Evolutionary conservation across 345 rosid genomes (phyloP).

Genomic region (Hirschfeldia incana): DNA sequence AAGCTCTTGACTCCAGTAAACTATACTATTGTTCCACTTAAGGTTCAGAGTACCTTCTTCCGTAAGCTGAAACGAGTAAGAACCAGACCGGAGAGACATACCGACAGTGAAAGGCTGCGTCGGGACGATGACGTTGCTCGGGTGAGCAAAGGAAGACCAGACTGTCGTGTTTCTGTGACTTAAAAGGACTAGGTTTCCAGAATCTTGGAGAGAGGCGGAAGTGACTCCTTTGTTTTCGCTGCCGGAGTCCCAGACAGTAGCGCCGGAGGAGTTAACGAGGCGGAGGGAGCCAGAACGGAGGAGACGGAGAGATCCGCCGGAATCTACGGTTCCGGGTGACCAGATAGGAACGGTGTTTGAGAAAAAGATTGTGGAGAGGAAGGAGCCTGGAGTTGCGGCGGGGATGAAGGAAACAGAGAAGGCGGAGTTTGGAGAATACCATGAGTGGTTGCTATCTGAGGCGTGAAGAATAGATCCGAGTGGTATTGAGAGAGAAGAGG

Average conservation of each 20-base stretch:
- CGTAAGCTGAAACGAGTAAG: constrained; percentile 47
- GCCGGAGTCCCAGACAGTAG: constrained; percentile 55
- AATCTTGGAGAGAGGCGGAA: constrained; percentile 54
- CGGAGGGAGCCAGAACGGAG: constrained; percentile 54
- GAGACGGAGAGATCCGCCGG: constrained; percentile 47
- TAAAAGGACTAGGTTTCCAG: constrained; percentile 48
- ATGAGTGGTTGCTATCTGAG: constrained; percentile 39
- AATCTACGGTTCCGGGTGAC: constrained; percentile 53
- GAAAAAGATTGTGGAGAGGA: constrained; percentile 50
- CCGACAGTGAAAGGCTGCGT: constrained; percentile 45
- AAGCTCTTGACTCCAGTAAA: constrained; percentile 54
- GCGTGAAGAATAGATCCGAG: constrained; percentile 51
- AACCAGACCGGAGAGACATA: constrained; percentile 47
- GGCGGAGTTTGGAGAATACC: constrained; percentile 45
- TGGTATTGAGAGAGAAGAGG: constrained; percentile 33
- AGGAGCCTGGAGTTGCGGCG: constrained; percentile 33
- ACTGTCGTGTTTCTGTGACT: constrained; percentile 13
- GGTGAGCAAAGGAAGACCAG: constrained; percentile 70
- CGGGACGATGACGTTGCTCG: constrained; percentile 50
- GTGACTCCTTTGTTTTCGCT: constrained; percentile 46
- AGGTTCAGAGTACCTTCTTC: constrained; percentile 51
- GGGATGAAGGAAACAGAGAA: constrained; percentile 52
- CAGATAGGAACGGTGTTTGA: constrained; percentile 51
- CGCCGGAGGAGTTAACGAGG: constrained; percentile 60
- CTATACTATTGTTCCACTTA: constrained; percentile 49